Percentiles rank a stretch among this genome's conserved stretches.
These are phyloP conservation scores for Xylaria telfairii DNA, from an alignment of 495 filamentous ascomycete genomes.

Conservation along the genomic window DNA sequence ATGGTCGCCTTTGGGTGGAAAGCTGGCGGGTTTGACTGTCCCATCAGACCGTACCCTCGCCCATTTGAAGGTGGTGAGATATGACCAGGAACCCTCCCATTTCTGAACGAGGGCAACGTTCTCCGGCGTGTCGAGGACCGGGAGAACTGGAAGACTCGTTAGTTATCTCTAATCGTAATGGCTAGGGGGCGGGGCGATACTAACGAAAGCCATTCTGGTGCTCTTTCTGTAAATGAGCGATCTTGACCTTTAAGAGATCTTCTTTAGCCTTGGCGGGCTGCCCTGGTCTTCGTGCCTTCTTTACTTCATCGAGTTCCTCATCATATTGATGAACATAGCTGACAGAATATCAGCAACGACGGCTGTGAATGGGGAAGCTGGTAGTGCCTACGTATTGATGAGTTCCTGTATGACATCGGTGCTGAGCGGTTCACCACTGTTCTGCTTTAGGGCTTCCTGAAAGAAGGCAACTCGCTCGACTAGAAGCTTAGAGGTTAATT, in stretches of 20 bases:
- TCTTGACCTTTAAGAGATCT: slow-evolving; percentile 74
- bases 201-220: slow-evolving; percentile 80
- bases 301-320: slow-evolving; percentile 73
- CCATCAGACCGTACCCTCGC: slow-evolving; percentile 67
- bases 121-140: slow-evolving; percentile 54
- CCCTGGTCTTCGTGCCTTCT: slow-evolving; percentile 78
- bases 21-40: slow-evolving; percentile 60
- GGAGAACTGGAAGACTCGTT: slow-evolving; percentile 50
- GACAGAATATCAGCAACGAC: slow-evolving; percentile 20
- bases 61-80: slow-evolving; percentile 59
- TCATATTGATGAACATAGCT: slow-evolving; percentile 82
- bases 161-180: slow-evolving; percentile 22
- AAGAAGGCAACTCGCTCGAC: slow-evolving; percentile 78
- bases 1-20: slow-evolving; percentile 69
- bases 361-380: background rate
- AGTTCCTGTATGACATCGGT: slow-evolving; percentile 64
- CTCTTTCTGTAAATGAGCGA: slow-evolving; percentile 76
- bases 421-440: slow-evolving; percentile 60
- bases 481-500: slow-evolving; percentile 38
- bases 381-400: slow-evolving; percentile 62
- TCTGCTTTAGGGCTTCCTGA: slow-evolving; percentile 63
- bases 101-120: slow-evolving; percentile 52
- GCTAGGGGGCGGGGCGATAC: slow-evolving; percentile 28
- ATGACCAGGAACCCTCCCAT: slow-evolving; percentile 62
- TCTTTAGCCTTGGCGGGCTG: slow-evolving; percentile 79